Evolutionary conservation across 2,329 filamentous ascomycete genomes (phyloP).

Genomic region (Ophidiomyces ophidiicola): DNA sequence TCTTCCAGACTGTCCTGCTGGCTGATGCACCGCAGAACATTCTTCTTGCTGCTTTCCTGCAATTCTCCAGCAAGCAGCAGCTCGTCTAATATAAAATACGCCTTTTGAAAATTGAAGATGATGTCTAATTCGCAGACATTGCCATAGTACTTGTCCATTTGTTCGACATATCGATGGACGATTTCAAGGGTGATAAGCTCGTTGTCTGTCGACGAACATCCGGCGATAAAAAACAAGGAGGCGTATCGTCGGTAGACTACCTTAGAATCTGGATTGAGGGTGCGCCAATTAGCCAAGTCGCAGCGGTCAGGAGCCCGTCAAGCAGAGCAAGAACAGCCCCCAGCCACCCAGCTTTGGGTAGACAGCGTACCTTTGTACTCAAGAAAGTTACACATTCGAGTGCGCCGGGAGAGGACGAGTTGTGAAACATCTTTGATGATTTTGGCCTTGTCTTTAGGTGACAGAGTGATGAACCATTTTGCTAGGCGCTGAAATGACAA

Average conservation of each 20-base stretch:
- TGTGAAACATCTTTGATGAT: conserved; percentile 99
- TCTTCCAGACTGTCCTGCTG: conserved; percentile 97
- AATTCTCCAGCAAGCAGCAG: conserved; percentile 88
- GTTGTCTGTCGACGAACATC: conserved; percentile 93
- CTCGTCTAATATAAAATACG: conserved; percentile 98
- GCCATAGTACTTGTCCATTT: conserved; percentile 99
- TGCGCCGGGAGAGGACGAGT: conserved; percentile 85
- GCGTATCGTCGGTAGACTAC: conserved; percentile 98
- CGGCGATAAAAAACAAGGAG: conserved; percentile 97
- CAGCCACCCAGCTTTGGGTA: background rate
- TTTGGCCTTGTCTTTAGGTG: conserved; percentile 97
- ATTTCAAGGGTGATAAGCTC: conserved; percentile 97
- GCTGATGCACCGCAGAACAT: conserved; percentile 85
- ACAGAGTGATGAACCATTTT: conserved; percentile 98
- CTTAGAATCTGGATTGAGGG: conserved; percentile 69
- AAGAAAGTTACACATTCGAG: conserved; percentile 99
- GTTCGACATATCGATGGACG: conserved; percentile 97
- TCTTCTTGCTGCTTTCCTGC: conserved; percentile 99
- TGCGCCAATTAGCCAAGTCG: conserved; percentile 10
- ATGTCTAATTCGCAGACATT: conserved; percentile 99
- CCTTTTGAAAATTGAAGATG: conserved; percentile 99
- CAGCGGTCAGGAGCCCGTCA: conserved; percentile 7
- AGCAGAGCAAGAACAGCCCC: conserved; percentile 1
- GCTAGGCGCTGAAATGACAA: conserved; percentile 61
- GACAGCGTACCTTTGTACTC: conserved; percentile 77